These are phyloP conservation scores for Daldinia concentrica DNA, from an alignment of 495 filamentous ascomycete species.

Conservation along the genomic window DNA sequence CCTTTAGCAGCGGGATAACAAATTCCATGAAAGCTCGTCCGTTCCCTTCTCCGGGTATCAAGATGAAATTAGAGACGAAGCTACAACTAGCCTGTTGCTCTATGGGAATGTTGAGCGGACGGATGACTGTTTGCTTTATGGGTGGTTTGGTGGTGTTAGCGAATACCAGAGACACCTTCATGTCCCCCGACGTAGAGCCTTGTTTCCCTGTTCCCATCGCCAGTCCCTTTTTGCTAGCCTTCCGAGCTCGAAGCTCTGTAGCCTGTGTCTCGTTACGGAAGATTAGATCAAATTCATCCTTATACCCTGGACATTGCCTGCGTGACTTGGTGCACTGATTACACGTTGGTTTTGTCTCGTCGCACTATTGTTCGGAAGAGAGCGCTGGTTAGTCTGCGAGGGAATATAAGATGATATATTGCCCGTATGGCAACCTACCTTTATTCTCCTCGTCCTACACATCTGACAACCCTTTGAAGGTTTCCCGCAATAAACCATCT, in stretches of 20 bases:
- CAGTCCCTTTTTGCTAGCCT: conserved; percentile 47
- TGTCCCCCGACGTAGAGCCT: not conserved
- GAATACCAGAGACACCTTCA: conserved; percentile 15
- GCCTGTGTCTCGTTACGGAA: conserved; percentile 72
- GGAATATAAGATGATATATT: not conserved
- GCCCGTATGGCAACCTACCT: conserved; percentile 59
- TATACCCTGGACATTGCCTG: conserved; percentile 73
- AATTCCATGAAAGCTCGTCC: conserved; percentile 65
- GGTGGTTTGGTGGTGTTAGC: conserved; percentile 20
- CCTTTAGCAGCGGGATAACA: conserved; percentile 63
- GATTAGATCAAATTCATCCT: conserved; percentile 73
- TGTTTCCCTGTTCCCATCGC: conserved; percentile 6
- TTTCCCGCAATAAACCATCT: conserved; percentile 80
- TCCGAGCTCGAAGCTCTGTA: conserved; percentile 61
- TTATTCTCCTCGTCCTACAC: conserved; percentile 75
- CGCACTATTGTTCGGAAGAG: conserved; percentile 60
- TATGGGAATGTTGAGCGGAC: conserved; percentile 48
- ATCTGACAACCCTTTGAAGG: conserved; percentile 78
- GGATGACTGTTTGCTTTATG: conserved; percentile 24
- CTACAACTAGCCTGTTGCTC: conserved; percentile 62
- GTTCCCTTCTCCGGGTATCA: conserved; percentile 55
- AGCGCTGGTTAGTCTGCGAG: conserved; percentile 23
- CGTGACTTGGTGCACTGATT: conserved; percentile 73
- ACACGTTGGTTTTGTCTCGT: conserved; percentile 74
- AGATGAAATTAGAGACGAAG: conserved; percentile 66